A percentile compares a stretch with the other conserved stretches of the same genome.
Conservation (phyloP, 495 filamentous ascomycete genomes). For the Hypoxylon crocopeplum region DNA sequence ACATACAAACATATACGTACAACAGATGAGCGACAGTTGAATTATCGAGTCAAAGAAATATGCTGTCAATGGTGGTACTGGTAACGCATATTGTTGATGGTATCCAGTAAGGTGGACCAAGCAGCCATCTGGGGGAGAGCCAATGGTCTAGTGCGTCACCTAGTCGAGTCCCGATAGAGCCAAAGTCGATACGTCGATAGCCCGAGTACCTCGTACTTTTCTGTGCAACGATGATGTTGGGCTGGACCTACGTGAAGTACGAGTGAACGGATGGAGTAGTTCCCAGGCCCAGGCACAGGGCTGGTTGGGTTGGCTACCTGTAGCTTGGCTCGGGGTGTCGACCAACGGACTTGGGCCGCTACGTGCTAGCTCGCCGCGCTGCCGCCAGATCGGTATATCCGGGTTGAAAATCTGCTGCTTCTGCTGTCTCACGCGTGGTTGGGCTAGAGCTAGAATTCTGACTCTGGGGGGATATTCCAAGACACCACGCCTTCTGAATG, state of each 20-base stretch:
- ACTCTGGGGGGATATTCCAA: neutral
- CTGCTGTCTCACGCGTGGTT: neutral
- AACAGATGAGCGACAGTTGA: neutral
- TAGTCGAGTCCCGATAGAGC: neutral
- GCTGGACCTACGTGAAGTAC: neutral
- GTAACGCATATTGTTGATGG: constrained; percentile 23
- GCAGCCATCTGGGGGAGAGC: constrained; percentile 16
- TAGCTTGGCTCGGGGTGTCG: constrained; percentile 5
- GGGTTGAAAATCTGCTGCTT: constrained; percentile 5
- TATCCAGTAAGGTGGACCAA: constrained; percentile 12
- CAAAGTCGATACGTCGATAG: neutral
- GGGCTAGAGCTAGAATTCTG: neutral
- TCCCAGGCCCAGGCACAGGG: neutral
- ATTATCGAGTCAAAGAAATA: neutral
- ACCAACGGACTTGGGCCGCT: constrained; percentile 4
- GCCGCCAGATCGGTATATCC: constrained; percentile 10
- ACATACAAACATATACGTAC: neutral
- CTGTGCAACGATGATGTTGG: too few relatives aligned
- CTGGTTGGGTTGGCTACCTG: neutral
- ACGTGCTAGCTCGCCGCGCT: constrained; percentile 6
- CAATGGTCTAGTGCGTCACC: neutral
- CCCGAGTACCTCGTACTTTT: too few relatives aligned
- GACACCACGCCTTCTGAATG: too few relatives aligned
- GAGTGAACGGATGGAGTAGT: constrained; percentile 15
- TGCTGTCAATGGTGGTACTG: constrained; percentile 15